Evolutionary conservation across 768 basidiomycete genomes (phyloP).

Genomic region (Leccinum pellstonianum): DNA sequence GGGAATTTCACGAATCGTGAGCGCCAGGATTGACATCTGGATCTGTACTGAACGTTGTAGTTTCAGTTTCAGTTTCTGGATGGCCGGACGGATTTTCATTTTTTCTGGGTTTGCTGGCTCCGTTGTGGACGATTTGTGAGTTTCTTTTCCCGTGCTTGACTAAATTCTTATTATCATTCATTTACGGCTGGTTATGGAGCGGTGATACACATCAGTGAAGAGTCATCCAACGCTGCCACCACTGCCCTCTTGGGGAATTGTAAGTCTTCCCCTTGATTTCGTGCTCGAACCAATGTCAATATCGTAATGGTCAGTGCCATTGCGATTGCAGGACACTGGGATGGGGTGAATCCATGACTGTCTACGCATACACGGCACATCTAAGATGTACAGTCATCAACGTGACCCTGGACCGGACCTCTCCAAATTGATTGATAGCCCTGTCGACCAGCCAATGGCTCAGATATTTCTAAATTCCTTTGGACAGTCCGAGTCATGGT

Average conservation of each 20-base stretch:
- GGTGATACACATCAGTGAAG: conserved; percentile 50
- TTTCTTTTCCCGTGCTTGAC: background rate
- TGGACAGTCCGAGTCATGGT: conserved; percentile 34
- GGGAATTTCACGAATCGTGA: conserved; percentile 58
- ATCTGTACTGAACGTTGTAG: background rate
- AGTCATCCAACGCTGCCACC: conserved; percentile 51
- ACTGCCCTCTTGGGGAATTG: conserved; percentile 57
- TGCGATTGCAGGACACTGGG: conserved; percentile 46
- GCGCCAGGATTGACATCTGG: conserved; percentile 3
- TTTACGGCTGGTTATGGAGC: conserved; percentile 44
- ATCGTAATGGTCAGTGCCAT: conserved; percentile 33
- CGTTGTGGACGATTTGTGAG: conserved; percentile 45
- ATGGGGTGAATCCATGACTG: conserved; percentile 32
- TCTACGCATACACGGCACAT: background rate
- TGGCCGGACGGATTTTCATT: conserved; percentile 49
- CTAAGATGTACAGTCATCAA: conserved; percentile 39
- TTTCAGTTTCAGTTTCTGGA: conserved; percentile 30
- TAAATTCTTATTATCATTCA: background rate
- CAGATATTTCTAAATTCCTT: conserved; percentile 40
- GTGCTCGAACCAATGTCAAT: background rate
- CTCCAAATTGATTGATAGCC: conserved; percentile 33
- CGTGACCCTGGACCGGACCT: conserved; percentile 50
- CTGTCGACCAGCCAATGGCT: conserved; percentile 42
- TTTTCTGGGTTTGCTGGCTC: conserved; percentile 46
- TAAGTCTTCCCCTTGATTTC: conserved; percentile 24